A percentile compares a stretch with the other conserved stretches of the same genome.
phyloP scores from a whole-genome alignment of 169 alveolate species.

The Plasmodium knowlesi region DNA sequence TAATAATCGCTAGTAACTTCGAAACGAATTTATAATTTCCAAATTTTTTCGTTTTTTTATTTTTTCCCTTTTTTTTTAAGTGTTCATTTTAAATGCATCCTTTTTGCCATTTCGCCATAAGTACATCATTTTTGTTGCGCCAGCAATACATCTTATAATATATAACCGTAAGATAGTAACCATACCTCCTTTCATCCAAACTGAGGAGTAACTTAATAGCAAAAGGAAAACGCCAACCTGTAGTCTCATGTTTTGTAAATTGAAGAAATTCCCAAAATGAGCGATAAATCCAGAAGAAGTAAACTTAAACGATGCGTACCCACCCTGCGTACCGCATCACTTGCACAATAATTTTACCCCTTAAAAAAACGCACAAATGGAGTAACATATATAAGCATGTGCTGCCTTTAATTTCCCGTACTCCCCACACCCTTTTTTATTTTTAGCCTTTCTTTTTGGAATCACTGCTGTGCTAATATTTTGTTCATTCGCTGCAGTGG shows the following conservation, averaged over 20 bases:
- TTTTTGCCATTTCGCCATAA: background rate
- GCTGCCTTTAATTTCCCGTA: background rate
- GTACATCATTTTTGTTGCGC: conserved; percentile 1
- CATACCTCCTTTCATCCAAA: background rate
- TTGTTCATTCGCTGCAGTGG: conserved; percentile 58
- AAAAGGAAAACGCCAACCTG: background rate
- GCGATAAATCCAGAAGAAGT: conserved; percentile 75
- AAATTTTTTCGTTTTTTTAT: conserved; percentile 2
- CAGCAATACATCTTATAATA: conserved; percentile 10
- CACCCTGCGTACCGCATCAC: background rate
- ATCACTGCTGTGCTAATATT: conserved; percentile 43
- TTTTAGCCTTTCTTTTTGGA: conserved; percentile 70
- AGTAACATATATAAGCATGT: background rate
- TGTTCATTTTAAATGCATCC: conserved; percentile 4
- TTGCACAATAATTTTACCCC: background rate
- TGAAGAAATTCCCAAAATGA: conserved; percentile 36
- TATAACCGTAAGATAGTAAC: background rate
- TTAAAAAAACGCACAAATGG: conserved; percentile 16
- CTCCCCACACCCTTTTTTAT: background rate
- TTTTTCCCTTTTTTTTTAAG: background rate
- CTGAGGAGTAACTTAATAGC: background rate
- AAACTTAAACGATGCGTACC: conserved; percentile 4
- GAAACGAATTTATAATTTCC: conserved; percentile 1
- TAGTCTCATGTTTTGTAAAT: conserved; percentile 12
- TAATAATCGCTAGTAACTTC: conserved; percentile 1